Conservation (phyloP, 148 eudicot species). For the Oxyria digyna region DNA sequence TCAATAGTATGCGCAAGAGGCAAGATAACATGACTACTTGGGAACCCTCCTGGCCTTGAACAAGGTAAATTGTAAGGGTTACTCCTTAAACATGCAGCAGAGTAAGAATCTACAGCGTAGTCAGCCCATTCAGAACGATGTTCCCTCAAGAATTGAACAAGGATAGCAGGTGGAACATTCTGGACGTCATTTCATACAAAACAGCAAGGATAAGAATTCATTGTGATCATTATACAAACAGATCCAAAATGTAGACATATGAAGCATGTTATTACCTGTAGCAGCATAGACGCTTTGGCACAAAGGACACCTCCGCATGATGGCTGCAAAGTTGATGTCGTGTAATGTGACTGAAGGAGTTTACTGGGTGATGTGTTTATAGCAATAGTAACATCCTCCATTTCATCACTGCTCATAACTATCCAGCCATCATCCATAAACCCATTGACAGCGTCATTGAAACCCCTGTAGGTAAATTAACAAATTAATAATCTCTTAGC, state of each 20-base stretch:
- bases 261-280: conserved; percentile 27
- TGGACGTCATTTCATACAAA: conserved; percentile 10
- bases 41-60: conserved; percentile 32
- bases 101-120: conserved; percentile 45
- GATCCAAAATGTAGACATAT: background rate
- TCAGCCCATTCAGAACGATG: conserved; percentile 68
- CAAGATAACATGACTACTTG: conserved; percentile 40
- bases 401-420: conserved; percentile 33
- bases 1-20: conserved; percentile 49
- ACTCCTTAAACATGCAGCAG: conserved; percentile 42
- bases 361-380: conserved; percentile 35
- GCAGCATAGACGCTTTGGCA: conserved; percentile 61
- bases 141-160: conserved; percentile 50
- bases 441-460: conserved; percentile 59
- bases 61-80: conserved; percentile 44
- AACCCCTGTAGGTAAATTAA: conserved; percentile 29
- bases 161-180: conserved; percentile 57
- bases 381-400: conserved; percentile 52
- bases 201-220: background rate
- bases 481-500: background rate
- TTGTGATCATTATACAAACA: background rate
- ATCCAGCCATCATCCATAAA: conserved; percentile 62
- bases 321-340: conserved; percentile 29
- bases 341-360: conserved; percentile 28
- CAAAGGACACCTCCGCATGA: conserved; percentile 43